These are phyloP conservation scores for Miscanthus lutarioriparius DNA, from an alignment of 176 grass and related monocot genomes.

Conservation along the genomic window DNA sequence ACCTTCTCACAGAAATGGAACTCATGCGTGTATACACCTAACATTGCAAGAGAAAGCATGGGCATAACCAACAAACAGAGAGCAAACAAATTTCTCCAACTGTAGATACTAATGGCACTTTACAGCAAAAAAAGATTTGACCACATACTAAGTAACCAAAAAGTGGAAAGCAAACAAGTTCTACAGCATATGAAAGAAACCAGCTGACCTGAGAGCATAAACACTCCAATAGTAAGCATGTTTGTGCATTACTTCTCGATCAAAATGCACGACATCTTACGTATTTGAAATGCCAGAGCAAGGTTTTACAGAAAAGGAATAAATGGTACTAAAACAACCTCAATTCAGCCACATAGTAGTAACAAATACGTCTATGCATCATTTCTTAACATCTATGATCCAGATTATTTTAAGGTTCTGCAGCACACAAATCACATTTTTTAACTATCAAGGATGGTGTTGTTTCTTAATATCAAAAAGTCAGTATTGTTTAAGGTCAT, in stretches of 20 bases:
- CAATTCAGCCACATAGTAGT: not conserved
- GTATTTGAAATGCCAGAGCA: not conserved
- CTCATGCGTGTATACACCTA: constrained; percentile 84
- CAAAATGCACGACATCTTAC: not conserved
- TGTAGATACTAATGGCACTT: not conserved
- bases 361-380: not conserved
- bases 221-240: not conserved
- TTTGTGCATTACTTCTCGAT: constrained; percentile 21
- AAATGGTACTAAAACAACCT: not conserved
- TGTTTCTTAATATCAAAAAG: not conserved
- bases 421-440: not conserved
- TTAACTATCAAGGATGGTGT: not conserved
- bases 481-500: not conserved
- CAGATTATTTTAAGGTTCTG: not conserved
- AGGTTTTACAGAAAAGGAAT: not conserved
- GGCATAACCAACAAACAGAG: constrained; percentile 18
- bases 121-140: not conserved
- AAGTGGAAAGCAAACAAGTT: constrained; percentile 13
- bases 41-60: constrained; percentile 30
- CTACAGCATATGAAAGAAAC: not conserved
- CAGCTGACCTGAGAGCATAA: not conserved
- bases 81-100: constrained; percentile 1
- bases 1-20: constrained; percentile 93
- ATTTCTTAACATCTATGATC: not conserved
- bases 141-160: constrained; percentile 16